These are phyloP conservation scores for Botryotinia convoluta DNA, from an alignment of 2,329 filamentous ascomycete species.

Conservation along the genomic window DNA sequence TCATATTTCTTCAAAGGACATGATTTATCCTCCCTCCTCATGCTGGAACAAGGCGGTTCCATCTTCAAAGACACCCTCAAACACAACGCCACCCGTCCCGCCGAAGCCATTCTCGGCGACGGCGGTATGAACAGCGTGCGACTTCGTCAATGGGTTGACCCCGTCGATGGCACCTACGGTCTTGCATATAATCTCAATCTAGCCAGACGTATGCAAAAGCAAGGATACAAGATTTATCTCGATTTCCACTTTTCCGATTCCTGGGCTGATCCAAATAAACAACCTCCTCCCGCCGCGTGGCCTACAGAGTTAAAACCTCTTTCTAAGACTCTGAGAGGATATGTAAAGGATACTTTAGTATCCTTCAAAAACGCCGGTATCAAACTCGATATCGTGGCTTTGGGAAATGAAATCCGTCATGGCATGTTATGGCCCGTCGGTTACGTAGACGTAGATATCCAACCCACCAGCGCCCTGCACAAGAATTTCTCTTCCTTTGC, in stretches of 20 bases:
- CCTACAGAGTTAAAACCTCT: constrained; percentile 56
- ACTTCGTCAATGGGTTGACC: constrained; percentile 70
- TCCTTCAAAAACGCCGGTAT: constrained; percentile 56
- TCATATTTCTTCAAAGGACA: constrained; percentile 41
- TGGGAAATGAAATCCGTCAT: constrained; percentile 71
- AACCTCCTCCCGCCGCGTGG: constrained; percentile 63
- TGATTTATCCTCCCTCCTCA: constrained; percentile 42
- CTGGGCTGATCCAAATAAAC: constrained; percentile 67
- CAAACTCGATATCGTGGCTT: constrained; percentile 59
- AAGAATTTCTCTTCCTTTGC: constrained; percentile 58
- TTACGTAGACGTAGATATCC: constrained; percentile 44
- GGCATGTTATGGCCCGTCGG: constrained; percentile 67
- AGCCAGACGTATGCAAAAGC: constrained; percentile 60
- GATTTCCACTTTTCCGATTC: constrained; percentile 64
- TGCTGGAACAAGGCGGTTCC: constrained; percentile 39
- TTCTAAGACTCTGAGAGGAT: constrained; percentile 61
- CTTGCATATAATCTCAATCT: constrained; percentile 66
- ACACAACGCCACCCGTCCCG: constrained; percentile 42
- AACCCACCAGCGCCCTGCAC: constrained; percentile 36
- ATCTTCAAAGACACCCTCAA: constrained; percentile 40
- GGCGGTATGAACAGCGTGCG: constrained; percentile 67
- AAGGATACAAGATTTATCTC: constrained; percentile 56
- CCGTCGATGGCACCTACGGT: constrained; percentile 61
- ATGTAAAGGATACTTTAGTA: constrained; percentile 62
- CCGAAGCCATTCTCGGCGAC: constrained; percentile 61